Percentiles rank a stretch among this genome's conserved stretches.
phyloP scores from a whole-genome alignment of 495 filamentous ascomycete genomes.

The Podospora conica region DNA sequence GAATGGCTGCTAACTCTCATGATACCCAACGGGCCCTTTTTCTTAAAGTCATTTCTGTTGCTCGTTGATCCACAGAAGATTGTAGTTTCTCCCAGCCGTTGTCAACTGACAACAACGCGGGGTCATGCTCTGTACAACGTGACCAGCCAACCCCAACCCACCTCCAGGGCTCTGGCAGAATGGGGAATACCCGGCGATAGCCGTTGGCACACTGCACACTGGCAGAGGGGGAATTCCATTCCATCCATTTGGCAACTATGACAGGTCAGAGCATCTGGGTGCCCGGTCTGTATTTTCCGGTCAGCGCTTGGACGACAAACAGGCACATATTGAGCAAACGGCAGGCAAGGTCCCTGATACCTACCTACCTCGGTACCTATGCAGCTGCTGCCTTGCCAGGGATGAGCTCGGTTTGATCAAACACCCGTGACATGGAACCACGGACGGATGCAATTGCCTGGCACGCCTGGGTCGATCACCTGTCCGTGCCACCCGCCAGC shows the following conservation, averaged over 20 bases:
- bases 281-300: background rate
- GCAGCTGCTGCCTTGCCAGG: background rate
- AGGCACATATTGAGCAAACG: background rate
- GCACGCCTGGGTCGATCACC: background rate
- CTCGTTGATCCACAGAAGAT: too few relatives aligned
- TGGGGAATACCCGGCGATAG: background rate
- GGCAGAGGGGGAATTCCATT: background rate
- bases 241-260: background rate
- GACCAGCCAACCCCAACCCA: background rate
- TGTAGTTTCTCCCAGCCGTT: too few relatives aligned
- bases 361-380: background rate
- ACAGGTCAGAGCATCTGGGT: background rate
- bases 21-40: too few relatives aligned
- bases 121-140: background rate
- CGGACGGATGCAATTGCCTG: too few relatives aligned
- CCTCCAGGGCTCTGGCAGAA: too few relatives aligned
- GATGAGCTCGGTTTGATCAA: background rate
- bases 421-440: too few relatives aligned
- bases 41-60: too few relatives aligned
- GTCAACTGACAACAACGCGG: background rate
- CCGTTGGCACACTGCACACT: background rate
- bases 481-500: too few relatives aligned
- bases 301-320: background rate
- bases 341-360: background rate
- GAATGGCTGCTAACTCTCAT: too few relatives aligned